Conservation (phyloP, 306 rosid species). For the Alnus rubra region DNA sequence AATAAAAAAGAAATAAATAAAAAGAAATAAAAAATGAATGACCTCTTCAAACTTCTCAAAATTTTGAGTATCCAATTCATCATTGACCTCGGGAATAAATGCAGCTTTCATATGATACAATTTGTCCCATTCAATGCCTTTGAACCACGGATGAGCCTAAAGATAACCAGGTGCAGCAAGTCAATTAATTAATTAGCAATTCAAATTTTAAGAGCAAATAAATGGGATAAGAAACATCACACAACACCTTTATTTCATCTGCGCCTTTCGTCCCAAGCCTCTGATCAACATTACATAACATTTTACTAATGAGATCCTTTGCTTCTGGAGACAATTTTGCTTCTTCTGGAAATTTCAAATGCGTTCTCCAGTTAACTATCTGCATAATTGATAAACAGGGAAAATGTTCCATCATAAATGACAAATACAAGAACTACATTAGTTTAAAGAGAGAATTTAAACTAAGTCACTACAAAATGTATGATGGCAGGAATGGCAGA, state of each 20-base stretch:
- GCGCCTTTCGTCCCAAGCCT: slow-evolving; percentile 98
- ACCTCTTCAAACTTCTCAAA: slow-evolving; percentile 99
- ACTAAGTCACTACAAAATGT: neutral
- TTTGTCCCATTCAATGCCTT: slow-evolving; percentile 87
- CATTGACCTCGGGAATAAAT: slow-evolving; percentile 97
- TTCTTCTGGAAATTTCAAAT: slow-evolving; percentile 98
- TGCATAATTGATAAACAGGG: slow-evolving; percentile 42
- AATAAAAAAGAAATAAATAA: neutral
- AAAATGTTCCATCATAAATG: slow-evolving; percentile 18
- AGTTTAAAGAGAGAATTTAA: neutral
- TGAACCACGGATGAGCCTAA: slow-evolving; percentile 97
- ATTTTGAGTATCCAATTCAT: slow-evolving; percentile 96
- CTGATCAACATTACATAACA: slow-evolving; percentile 90
- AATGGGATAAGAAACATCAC: slow-evolving; percentile 60
- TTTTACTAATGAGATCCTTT: slow-evolving; percentile 83
- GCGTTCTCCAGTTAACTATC: slow-evolving; percentile 97
- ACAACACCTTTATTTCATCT: slow-evolving; percentile 97
- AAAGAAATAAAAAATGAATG: slow-evolving; percentile 26
- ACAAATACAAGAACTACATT: slow-evolving; percentile 18
- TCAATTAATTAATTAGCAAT: slow-evolving; percentile 32
- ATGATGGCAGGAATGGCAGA: neutral
- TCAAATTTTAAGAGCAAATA: slow-evolving; percentile 24
- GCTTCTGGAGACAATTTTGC: slow-evolving; percentile 90
- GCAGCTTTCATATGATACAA: slow-evolving; percentile 94
- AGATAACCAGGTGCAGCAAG: slow-evolving; percentile 36